Evolutionary conservation across 2,329 filamentous ascomycete genomes (phyloP).

Genomic region (Colletotrichum costaricense): DNA sequence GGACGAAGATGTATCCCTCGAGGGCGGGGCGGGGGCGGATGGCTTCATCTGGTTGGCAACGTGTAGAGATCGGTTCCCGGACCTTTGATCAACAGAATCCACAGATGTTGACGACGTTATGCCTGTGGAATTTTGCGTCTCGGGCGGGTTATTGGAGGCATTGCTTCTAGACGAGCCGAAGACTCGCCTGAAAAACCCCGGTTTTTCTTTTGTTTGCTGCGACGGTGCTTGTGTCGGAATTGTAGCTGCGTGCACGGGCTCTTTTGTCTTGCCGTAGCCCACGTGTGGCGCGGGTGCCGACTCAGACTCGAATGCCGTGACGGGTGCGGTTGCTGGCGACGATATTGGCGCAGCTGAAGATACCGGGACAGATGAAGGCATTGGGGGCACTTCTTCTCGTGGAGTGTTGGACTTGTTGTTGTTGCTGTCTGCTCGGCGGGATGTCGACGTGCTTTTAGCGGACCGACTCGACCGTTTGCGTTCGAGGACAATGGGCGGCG

Average conservation of each 20-base stretch:
- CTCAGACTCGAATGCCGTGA: conserved; percentile 54
- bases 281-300: conserved; percentile 69
- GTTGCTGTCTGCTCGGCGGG: conserved; percentile 11
- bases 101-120: conserved; percentile 49
- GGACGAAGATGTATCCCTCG: conserved; percentile 57
- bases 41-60: conserved; percentile 59
- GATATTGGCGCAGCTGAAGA: conserved; percentile 43
- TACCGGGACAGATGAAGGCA: background rate
- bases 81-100: conserved; percentile 49
- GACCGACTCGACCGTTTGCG: conserved; percentile 25
- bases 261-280: conserved; percentile 70
- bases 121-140: conserved; percentile 35
- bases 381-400: conserved; percentile 2
- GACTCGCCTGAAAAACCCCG: conserved; percentile 92
- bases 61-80: conserved; percentile 53
- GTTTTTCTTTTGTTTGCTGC: conserved; percentile 71
- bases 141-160: conserved; percentile 40
- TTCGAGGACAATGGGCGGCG: conserved; percentile 20
- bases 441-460: conserved; percentile 25
- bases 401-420: conserved; percentile 4
- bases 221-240: conserved; percentile 61
- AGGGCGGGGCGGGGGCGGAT: conserved; percentile 58
- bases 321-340: conserved; percentile 50
- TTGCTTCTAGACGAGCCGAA: conserved; percentile 79
- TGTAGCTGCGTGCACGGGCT: conserved; percentile 59